Percentiles rank a stretch among this genome's conserved stretches.
Conservation (phyloP, 2,329 filamentous ascomycete genomes). For the Pseudogymnoascus sp. region DNA sequence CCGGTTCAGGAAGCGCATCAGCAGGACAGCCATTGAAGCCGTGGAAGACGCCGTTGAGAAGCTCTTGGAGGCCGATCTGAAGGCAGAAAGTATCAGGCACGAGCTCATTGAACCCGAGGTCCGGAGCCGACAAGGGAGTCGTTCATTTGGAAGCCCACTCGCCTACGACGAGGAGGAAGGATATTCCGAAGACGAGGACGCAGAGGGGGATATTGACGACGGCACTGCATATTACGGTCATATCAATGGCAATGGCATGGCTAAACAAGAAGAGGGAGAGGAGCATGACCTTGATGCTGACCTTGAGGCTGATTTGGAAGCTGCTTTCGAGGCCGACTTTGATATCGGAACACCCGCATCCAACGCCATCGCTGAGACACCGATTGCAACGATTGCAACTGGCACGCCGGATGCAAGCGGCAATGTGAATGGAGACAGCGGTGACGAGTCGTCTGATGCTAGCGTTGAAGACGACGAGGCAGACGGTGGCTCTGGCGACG, state of each 20-base stretch:
- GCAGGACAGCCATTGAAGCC: constrained; percentile 46
- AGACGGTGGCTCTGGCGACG: constrained; percentile 33
- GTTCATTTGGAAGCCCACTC: constrained; percentile 21
- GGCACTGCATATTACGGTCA: constrained; percentile 27
- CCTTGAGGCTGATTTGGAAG: constrained; percentile 28
- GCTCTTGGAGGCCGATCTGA: constrained; percentile 39
- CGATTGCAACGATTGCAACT: constrained; percentile 19
- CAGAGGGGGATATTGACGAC: constrained; percentile 31
- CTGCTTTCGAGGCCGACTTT: constrained; percentile 28
- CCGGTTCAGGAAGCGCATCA: constrained; percentile 48
- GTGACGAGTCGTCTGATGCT: constrained; percentile 36
- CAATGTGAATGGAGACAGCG: constrained; percentile 25
- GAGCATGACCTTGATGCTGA: constrained; percentile 9
- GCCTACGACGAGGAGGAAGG: constrained; percentile 30
- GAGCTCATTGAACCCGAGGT: constrained; percentile 33
- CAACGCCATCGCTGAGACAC: constrained; percentile 19
- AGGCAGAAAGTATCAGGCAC: constrained; percentile 32
- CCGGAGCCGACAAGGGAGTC: constrained; percentile 18
- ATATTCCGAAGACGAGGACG: constrained; percentile 28
- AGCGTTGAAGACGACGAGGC: constrained; percentile 34
- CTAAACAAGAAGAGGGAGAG: constrained; percentile 24
- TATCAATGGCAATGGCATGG: constrained; percentile 15
- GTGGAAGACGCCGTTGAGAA: constrained; percentile 47
- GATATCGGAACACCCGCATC: constrained; percentile 29
- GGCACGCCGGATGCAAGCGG: constrained; percentile 17